A percentile compares a stretch with the other conserved stretches of the same genome.
phyloP scores from a whole-genome alignment of 2,329 filamentous ascomycete genomes.

The Sporothrix euskadiensis region DNA sequence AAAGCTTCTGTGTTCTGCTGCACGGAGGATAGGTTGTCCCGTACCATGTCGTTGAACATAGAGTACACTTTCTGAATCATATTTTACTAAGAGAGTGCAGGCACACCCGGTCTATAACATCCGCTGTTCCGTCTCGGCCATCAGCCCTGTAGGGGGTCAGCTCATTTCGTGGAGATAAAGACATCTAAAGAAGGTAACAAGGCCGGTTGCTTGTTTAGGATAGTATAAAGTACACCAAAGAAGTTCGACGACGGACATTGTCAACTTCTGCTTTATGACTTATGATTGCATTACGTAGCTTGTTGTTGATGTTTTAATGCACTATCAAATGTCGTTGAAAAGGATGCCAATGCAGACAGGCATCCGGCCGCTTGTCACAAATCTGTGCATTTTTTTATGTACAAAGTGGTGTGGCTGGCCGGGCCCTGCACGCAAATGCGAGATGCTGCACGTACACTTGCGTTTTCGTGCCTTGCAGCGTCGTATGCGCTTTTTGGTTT shows the following conservation, averaged over 20 bases:
- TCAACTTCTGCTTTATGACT: neutral
- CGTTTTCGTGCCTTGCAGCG: slow-evolving; percentile 11
- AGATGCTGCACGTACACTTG: slow-evolving; percentile 22
- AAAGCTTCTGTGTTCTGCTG: neutral
- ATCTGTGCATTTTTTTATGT: neutral
- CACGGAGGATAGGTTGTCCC: slow-evolving; percentile 6
- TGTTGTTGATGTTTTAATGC: neutral
- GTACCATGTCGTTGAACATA: neutral
- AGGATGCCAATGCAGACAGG: neutral
- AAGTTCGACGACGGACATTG: neutral
- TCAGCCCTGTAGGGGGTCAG: slow-evolving; percentile 21
- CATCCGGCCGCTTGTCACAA: neutral
- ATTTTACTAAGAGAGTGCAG: neutral
- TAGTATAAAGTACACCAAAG: neutral
- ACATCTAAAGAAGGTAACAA: neutral
- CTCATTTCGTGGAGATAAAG: slow-evolving; percentile 18
- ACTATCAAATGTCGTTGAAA: neutral
- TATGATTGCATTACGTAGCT: neutral
- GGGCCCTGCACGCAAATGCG: slow-evolving; percentile 8
- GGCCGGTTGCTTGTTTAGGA: neutral
- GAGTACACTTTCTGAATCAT: neutral
- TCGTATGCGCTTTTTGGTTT: slow-evolving; percentile 13
- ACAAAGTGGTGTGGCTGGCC: neutral
- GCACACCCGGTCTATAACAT: neutral
- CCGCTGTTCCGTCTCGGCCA: slow-evolving; percentile 8